Percentiles rank a stretch among this genome's conserved stretches.
These are phyloP conservation scores for Dendrobium chrysotoxum DNA, from an alignment of 106 monocot genomes.

Conservation along the genomic window DNA sequence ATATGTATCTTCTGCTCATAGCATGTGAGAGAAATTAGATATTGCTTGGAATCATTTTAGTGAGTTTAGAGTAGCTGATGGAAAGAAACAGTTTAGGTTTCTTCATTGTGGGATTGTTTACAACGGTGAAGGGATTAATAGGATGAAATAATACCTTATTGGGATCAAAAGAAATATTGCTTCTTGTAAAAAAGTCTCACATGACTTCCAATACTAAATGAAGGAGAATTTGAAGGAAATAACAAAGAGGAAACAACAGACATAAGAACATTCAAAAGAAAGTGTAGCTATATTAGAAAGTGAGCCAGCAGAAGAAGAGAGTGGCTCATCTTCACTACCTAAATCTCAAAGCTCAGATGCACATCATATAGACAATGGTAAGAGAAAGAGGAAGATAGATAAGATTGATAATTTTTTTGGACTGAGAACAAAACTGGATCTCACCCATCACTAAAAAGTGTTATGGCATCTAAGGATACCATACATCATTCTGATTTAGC, in stretches of 20 bases:
- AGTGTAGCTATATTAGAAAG: background rate
- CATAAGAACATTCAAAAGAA: no score
- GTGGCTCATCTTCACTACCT: no score
- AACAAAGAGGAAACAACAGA: background rate
- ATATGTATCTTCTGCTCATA: background rate
- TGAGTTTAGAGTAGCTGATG: background rate
- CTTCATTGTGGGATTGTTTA: background rate
- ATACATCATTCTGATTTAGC: no score
- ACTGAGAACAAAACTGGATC: no score
- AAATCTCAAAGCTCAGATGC: no score
- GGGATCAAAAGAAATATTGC: background rate
- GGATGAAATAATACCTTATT: background rate
- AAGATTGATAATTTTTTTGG: no score
- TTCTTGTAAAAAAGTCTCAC: background rate
- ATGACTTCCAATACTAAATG: background rate
- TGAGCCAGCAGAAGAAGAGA: background rate
- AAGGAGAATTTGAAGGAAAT: background rate
- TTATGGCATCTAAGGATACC: no score
- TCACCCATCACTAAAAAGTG: no score
- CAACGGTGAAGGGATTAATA: background rate
- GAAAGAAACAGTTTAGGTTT: background rate
- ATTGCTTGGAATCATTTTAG: background rate
- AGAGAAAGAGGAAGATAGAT: no score
- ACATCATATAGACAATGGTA: no score
- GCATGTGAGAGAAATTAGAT: no score